These are phyloP conservation scores for Suillus cothurnatus DNA, from an alignment of 768 basidiomycete genomes.

Conservation along the genomic window DNA sequence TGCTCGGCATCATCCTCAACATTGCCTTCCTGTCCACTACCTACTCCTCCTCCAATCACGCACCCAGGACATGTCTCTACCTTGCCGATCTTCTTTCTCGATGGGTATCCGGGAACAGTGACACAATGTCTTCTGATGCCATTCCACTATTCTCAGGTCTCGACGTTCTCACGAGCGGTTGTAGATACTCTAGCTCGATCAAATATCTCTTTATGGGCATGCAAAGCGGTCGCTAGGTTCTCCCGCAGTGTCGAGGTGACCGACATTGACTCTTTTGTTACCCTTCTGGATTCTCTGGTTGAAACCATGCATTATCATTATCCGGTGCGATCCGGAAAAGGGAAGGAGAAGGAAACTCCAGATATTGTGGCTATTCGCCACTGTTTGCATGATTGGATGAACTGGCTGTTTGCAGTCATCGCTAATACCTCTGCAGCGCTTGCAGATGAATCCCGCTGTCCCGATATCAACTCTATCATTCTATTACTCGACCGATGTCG, in stretches of 20 bases:
- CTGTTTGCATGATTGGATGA: constrained; percentile 29
- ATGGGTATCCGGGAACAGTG: constrained; percentile 35
- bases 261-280: constrained; percentile 37
- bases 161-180: constrained; percentile 27
- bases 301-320: constrained; percentile 5
- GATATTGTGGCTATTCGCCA: constrained; percentile 1
- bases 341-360: constrained; percentile 6
- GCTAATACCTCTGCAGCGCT: background rate
- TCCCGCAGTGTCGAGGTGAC: constrained; percentile 30
- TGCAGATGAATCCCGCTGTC: constrained; percentile 1
- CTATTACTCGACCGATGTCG: constrained; percentile 31
- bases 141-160: constrained; percentile 28
- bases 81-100: constrained; percentile 45
- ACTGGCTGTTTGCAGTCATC: constrained; percentile 16
- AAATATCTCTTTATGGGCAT: constrained; percentile 42
- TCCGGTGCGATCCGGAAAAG: background rate
- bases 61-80: constrained; percentile 50
- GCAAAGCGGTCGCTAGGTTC: constrained; percentile 42
- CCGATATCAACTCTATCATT: constrained; percentile 14
- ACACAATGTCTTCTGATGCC: constrained; percentile 1
- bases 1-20: constrained; percentile 45
- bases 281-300: constrained; percentile 33
- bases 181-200: constrained; percentile 20
- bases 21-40: constrained; percentile 37
- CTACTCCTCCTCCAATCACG: constrained; percentile 34